phyloP scores from a whole-genome alignment of 2,329 filamentous ascomycete genomes.

The Lecanosticta acicola region DNA sequence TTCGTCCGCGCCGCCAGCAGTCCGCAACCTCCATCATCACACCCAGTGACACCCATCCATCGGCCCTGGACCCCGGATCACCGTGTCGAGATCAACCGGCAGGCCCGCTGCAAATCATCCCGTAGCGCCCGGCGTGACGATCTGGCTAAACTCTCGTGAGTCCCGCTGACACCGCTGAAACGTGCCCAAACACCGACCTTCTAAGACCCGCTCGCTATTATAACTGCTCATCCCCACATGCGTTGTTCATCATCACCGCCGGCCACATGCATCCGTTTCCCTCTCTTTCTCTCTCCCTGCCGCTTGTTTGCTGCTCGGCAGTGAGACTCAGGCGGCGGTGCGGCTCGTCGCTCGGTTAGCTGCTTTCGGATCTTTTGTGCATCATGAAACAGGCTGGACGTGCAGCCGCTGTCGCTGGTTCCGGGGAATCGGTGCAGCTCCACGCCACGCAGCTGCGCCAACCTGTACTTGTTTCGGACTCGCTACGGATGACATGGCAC shows the following conservation, averaged over 20 bases:
- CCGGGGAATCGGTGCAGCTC: not conserved
- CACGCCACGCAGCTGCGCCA: not conserved
- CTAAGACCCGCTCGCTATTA: not conserved
- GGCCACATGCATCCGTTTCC: too few species aligned
- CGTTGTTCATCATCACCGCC: too few species aligned
- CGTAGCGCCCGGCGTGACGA: constrained; percentile 5
- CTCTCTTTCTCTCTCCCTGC: too few species aligned
- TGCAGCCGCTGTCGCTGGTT: not conserved
- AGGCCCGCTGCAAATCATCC: constrained; percentile 11
- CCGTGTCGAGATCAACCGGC: constrained; percentile 1
- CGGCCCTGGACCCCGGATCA: constrained; percentile 5
- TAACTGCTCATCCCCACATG: not conserved
- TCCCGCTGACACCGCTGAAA: not conserved
- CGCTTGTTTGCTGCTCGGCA: too few species aligned
- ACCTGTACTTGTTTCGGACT: not conserved
- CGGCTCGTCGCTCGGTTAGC: not conserved
- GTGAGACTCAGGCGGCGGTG: too few species aligned
- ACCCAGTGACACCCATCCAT: too few species aligned
- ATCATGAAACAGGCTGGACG: not conserved
- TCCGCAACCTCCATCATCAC: not conserved
- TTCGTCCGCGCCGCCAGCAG: too few species aligned
- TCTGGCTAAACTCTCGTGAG: constrained; percentile 2
- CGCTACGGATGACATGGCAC: not conserved
- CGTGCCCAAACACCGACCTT: not conserved
- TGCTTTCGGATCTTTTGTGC: not conserved